Base-by-base conservation (phyloP, 176 grass and related monocot species). In the Tuctoria greenei region DNA sequence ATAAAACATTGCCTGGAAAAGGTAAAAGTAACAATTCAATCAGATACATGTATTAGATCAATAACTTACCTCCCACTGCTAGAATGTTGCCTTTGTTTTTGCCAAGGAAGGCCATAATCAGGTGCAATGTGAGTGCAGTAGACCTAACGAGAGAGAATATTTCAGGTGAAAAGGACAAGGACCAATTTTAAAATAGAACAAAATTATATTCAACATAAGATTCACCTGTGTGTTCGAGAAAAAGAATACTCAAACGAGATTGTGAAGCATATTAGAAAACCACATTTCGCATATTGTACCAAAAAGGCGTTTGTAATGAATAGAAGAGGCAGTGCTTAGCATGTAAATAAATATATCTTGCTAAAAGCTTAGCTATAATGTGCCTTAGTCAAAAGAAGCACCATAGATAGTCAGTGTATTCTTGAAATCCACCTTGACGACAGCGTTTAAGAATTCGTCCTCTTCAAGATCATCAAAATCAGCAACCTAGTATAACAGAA, bases 41-140 rank as follows among this genome's bases (percentile, higher is more conserved):
- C 16, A 37, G 40, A 61, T 25, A 79, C 47, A 66, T 31, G 40
- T 36, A 73, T 76, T 54, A 77, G 37, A 83, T 54, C 37, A 86
- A 51, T 51, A 39, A 25, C 28, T 73, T 95, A 84, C 95, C 95
- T 99, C 50, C 91, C 91, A 50, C 91, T 95, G 77, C 89, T 92
- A 75, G 91, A 73, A 76, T 79, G 84, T 67, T 95, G 95, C 82
- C 88, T 92, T 92, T 95, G 88, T 67, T 94, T 99, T 65, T 99
- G 91, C 91, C 95, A 95, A 71, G 92, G 92, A 85, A 99, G 95
- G 10, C 91, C 88, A 62, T 99, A 99, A 84, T 99, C 89, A 39
- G 92, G 91, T 84, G 82, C 75, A 0, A 90, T 95, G 88, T 92
- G 89, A 70, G 95, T 95, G 73, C 92, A 95, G 20, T 95, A 95